Percentiles rank a stretch among this genome's conserved stretches.
Evolutionary conservation across 1,284 basidiomycete genomes (phyloP).

Genomic region (Cryptococcus sp.): DNA sequence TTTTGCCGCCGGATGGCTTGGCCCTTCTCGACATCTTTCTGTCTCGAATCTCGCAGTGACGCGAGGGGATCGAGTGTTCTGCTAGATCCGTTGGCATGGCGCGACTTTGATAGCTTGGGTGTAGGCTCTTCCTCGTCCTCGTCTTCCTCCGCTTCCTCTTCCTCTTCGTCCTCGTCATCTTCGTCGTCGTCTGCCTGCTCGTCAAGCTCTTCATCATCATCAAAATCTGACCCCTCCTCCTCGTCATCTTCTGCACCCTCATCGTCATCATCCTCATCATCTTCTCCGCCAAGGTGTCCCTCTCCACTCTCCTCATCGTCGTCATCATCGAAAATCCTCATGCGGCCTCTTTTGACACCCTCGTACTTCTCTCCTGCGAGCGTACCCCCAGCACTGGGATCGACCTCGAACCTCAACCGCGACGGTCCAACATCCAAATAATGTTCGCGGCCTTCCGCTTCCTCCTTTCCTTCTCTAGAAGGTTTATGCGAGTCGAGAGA

Average conservation of each 20-base stretch:
- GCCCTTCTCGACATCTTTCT: conserved; percentile 64
- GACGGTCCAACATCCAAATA: conserved; percentile 80
- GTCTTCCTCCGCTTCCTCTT: conserved; percentile 51
- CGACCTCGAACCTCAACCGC: conserved; percentile 62
- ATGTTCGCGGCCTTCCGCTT: conserved; percentile 62
- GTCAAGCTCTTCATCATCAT: conserved; percentile 41
- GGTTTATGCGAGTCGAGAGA: conserved; percentile 42
- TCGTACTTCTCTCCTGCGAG: conserved; percentile 64
- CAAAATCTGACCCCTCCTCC: conserved; percentile 51
- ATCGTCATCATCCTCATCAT: conserved; percentile 24
- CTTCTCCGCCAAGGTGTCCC: conserved; percentile 29
- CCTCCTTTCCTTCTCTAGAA: conserved; percentile 15
- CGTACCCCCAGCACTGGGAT: conserved; percentile 57
- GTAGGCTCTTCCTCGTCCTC: conserved; percentile 52
- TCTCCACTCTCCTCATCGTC: conserved; percentile 31
- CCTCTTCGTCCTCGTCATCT: conserved; percentile 57
- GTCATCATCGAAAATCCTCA: conserved; percentile 58
- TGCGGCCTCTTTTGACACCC: conserved; percentile 65
- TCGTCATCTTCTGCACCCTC: conserved; percentile 69
- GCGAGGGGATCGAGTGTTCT: conserved; percentile 56
- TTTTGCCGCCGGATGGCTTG: conserved; percentile 78
- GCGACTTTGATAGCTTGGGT: conserved; percentile 20
- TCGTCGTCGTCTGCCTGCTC: conserved; percentile 54
- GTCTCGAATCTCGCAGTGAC: conserved; percentile 39
- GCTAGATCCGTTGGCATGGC: conserved; percentile 14